These are phyloP conservation scores for Ceriops zippeliana DNA, from an alignment of 345 rosid genomes.

Conservation along the genomic window DNA sequence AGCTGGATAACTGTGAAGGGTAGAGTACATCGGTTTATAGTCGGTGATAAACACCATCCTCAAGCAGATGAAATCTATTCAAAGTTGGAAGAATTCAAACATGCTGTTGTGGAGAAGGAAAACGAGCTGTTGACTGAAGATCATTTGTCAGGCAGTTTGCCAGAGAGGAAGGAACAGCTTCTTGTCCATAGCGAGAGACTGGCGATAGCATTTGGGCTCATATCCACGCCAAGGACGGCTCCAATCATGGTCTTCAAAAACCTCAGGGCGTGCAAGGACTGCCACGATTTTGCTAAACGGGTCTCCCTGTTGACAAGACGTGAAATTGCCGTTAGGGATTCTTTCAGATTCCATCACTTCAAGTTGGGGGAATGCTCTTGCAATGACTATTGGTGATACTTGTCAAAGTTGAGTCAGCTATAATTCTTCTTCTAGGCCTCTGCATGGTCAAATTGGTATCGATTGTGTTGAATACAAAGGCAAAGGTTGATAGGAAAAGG, in stretches of 20 bases:
- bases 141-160: constrained; percentile 34
- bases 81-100: constrained; percentile 50
- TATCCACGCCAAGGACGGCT: constrained; percentile 39
- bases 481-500: too few species aligned
- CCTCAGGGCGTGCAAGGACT: constrained; percentile 64
- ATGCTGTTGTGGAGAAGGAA: constrained; percentile 15
- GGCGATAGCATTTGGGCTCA: constrained; percentile 67
- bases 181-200: constrained; percentile 75
- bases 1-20: constrained; percentile 69
- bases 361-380: constrained; percentile 66
- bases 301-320: constrained; percentile 49
- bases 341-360: constrained; percentile 69
- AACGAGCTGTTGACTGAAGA: constrained; percentile 33
- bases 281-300: constrained; percentile 72
- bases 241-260: constrained; percentile 66
- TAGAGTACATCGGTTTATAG: constrained; percentile 59
- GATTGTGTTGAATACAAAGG: too few species aligned
- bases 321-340: constrained; percentile 54
- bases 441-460: too few species aligned
- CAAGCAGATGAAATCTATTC: constrained; percentile 47
- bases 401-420: not conserved
- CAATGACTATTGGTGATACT: constrained; percentile 62
- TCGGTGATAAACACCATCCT: constrained; percentile 73
- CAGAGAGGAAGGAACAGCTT: constrained; percentile 53
- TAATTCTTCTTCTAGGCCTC: too few species aligned